phyloP scores from a whole-genome alignment of 495 filamentous ascomycete species.

The Physcia stellaris region DNA sequence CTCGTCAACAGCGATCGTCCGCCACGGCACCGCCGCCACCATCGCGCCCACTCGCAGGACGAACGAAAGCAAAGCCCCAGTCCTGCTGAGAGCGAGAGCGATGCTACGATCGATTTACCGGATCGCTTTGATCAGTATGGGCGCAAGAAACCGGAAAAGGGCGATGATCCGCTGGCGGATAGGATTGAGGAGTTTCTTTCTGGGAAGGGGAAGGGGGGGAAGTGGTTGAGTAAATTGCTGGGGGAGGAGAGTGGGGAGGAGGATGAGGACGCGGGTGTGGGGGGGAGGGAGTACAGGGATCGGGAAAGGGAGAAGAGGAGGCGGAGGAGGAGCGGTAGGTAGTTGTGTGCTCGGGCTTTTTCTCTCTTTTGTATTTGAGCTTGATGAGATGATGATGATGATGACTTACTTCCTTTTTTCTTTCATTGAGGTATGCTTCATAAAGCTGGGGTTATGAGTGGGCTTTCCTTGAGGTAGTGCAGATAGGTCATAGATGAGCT shows the following conservation, averaged over 20 bases:
- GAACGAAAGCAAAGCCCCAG: constrained; percentile 9
- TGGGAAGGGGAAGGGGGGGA: constrained; percentile 12
- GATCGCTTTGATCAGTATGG: constrained; percentile 54
- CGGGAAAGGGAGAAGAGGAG: constrained; percentile 2
- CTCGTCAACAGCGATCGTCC: constrained; percentile 2
- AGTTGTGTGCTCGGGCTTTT: not conserved
- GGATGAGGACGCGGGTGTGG: constrained; percentile 7
- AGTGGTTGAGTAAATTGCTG: constrained; percentile 11
- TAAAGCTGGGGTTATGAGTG: too few species aligned
- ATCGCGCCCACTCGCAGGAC: constrained; percentile 14
- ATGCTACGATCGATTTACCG: constrained; percentile 42
- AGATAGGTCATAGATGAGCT: too few species aligned
- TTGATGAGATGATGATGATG: not conserved
- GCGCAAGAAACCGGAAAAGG: constrained; percentile 26
- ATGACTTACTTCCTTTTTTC: constrained; percentile 2
- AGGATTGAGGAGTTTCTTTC: constrained; percentile 26
- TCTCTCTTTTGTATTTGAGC: not conserved
- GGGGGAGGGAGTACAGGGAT: constrained; percentile 7
- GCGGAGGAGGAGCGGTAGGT: constrained; percentile 4
- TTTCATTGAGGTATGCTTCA: too few species aligned
- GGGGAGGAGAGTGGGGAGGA: constrained; percentile 2
- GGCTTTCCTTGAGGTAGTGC: too few species aligned
- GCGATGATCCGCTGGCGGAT: constrained; percentile 24
- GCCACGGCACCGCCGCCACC: constrained; percentile 16
- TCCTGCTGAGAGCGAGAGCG: constrained; percentile 26